Conservation (phyloP, 169 alveolate genomes). For the Theileria orientalis region DNA sequence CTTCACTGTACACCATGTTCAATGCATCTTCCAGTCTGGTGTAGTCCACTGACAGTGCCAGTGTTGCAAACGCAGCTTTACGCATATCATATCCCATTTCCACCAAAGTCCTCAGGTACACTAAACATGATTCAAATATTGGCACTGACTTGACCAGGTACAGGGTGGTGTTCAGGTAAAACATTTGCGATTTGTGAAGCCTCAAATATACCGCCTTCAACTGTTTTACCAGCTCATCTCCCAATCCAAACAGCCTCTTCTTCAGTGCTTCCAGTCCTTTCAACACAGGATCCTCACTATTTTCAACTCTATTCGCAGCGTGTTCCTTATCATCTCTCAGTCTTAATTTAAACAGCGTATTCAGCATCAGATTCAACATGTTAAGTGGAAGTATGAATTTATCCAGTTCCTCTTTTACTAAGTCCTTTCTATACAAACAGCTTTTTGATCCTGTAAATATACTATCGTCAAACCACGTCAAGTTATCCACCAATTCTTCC, state of each 20-base stretch:
- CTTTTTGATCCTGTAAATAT: neutral
- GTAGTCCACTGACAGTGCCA: slow-evolving; percentile 12
- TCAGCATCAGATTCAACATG: neutral
- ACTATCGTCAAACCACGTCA: neutral
- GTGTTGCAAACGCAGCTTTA: neutral
- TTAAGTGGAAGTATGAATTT: neutral
- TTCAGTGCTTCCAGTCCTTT: neutral
- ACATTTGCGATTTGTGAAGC: neutral
- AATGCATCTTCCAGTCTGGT: neutral
- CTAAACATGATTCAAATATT: neutral
- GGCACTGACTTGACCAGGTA: slow-evolving; percentile 13
- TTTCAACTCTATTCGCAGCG: no score
- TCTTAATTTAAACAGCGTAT: neutral
- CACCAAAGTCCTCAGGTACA: neutral
- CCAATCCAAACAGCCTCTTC: neutral
- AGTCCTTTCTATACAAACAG: neutral
- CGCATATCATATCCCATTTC: neutral
- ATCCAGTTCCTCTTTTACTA: neutral
- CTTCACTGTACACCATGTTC: neutral
- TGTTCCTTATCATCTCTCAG: neutral
- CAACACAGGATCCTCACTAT: neutral
- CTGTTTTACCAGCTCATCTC: neutral
- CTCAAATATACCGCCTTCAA: slow-evolving; percentile 9
- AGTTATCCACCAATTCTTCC: neutral
- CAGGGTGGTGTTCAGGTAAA: neutral